Percentiles rank a stretch among this genome's conserved stretches.
Evolutionary conservation across 139 green algal genomes (phyloP).

Genomic region (Chlorella sorokiniana): DNA sequence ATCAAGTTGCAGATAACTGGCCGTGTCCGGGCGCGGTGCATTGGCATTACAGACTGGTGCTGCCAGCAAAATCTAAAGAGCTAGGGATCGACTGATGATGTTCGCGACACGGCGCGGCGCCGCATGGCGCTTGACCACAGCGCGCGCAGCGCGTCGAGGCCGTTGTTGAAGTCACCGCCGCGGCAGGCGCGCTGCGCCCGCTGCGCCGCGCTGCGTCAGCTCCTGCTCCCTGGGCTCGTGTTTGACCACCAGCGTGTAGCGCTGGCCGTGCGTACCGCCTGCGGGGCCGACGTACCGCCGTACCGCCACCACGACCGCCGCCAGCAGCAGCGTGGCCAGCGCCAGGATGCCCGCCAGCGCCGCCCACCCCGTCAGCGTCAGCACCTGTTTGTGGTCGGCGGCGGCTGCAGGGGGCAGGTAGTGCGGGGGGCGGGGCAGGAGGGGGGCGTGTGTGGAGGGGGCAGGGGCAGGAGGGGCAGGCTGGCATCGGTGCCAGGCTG

Average conservation of each 20-base stretch:
- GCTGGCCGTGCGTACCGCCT: neutral
- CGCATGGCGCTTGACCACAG: too few relatives aligned
- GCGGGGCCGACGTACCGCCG: neutral
- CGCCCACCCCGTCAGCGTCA: conserved; percentile 21
- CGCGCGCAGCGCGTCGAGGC: too few relatives aligned
- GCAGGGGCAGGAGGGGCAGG: too few relatives aligned
- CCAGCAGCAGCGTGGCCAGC: neutral
- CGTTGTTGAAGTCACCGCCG: too few relatives aligned
- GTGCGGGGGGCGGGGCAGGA: neutral
- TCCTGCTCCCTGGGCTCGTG: conserved; percentile 14
- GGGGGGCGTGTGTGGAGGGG: too few relatives aligned
- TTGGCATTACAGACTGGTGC: too few relatives aligned
- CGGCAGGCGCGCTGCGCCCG: neutral
- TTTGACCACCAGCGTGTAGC: conserved; percentile 17
- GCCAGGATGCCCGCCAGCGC: conserved; percentile 16
- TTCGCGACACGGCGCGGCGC: too few relatives aligned
- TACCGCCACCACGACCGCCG: neutral
- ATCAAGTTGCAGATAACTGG: too few relatives aligned
- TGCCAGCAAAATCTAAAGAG: too few relatives aligned
- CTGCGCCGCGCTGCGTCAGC: neutral
- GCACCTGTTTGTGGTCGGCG: neutral
- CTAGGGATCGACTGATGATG: too few relatives aligned
- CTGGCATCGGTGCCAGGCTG: too few relatives aligned
- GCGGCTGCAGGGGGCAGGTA: neutral
- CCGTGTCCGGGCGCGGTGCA: too few relatives aligned